A percentile compares a stretch with the other conserved stretches of the same genome.
Conservation (phyloP, 1,284 basidiomycete genomes). For the Trametes hirsuta region DNA sequence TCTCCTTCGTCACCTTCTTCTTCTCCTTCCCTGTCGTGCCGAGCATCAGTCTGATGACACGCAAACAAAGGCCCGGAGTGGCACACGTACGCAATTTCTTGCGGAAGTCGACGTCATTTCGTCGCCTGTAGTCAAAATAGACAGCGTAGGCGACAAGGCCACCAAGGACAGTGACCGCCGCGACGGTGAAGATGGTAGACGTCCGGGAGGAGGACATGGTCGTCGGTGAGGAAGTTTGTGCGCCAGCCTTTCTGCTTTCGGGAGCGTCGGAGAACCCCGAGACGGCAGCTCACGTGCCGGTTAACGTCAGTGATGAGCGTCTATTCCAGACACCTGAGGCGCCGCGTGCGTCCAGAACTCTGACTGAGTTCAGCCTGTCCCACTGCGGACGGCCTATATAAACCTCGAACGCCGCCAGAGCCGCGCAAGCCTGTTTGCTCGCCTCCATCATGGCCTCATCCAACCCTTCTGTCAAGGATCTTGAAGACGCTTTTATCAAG, state of each 20-base stretch:
- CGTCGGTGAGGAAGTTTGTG: conserved; percentile 30
- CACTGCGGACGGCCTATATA: neutral
- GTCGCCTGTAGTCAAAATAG: conserved; percentile 95
- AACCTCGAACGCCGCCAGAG: neutral
- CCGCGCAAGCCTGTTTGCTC: neutral
- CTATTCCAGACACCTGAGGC: neutral
- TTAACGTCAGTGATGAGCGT: neutral
- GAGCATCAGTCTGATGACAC: neutral
- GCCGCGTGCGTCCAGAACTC: too few relatives aligned
- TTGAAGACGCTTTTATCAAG: conserved; percentile 54
- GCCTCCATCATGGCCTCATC: neutral
- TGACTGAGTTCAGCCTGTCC: too few relatives aligned
- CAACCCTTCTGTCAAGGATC: conserved; percentile 16
- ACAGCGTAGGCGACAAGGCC: conserved; percentile 79
- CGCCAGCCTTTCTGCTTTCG: conserved; percentile 10
- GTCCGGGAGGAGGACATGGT: conserved; percentile 37
- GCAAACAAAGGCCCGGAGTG: conserved; percentile 8
- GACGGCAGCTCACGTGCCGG: conserved; percentile 13
- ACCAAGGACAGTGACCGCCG: conserved; percentile 65
- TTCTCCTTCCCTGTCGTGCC: conserved; percentile 80
- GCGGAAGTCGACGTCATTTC: conserved; percentile 88
- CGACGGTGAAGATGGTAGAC: conserved; percentile 53
- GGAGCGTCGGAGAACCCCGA: conserved; percentile 20
- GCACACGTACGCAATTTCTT: conserved; percentile 79
- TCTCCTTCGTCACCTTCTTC: conserved; percentile 83